A percentile compares a stretch with the other conserved stretches of the same genome.
phyloP scores from a whole-genome alignment of 495 filamentous ascomycete genomes.

The Penicillium psychrofluorescens region DNA sequence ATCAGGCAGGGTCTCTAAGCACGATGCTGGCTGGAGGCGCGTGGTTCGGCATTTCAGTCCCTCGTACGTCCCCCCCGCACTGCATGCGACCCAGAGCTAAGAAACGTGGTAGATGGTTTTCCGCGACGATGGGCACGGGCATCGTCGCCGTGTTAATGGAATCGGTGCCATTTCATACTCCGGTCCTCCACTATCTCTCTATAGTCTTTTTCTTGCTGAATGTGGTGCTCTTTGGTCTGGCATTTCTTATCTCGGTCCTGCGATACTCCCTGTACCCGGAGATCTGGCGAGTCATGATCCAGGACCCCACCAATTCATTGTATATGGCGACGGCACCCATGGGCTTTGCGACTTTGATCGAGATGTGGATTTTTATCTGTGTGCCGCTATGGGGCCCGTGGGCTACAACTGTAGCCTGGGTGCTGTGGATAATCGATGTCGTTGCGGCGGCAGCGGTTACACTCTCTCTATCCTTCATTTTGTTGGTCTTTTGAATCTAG shows the following conservation, averaged over 20 bases:
- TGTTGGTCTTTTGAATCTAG: slow-evolving; percentile 16
- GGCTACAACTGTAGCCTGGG: slow-evolving; percentile 30
- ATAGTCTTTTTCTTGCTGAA: slow-evolving; percentile 40
- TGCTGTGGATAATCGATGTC: slow-evolving; percentile 40
- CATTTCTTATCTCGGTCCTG: slow-evolving; percentile 29
- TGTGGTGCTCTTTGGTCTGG: slow-evolving; percentile 28
- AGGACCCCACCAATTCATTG: slow-evolving; percentile 36
- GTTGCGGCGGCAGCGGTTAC: slow-evolving; percentile 29
- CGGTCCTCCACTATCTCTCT: slow-evolving; percentile 31
- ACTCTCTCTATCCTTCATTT: slow-evolving; percentile 31
- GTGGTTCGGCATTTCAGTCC: slow-evolving; percentile 42
- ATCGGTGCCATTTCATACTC: slow-evolving; percentile 28
- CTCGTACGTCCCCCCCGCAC: slow-evolving; percentile 21
- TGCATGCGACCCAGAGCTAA: too few species aligned
- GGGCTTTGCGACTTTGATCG: slow-evolving; percentile 44
- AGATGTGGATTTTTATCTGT: slow-evolving; percentile 38
- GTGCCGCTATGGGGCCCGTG: slow-evolving; percentile 36
- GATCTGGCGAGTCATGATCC: slow-evolving; percentile 39
- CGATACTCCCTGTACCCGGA: slow-evolving; percentile 41
- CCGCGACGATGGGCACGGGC: slow-evolving; percentile 44
- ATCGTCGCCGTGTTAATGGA: slow-evolving; percentile 39
- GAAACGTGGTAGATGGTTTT: slow-evolving; percentile 28
- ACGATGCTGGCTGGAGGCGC: slow-evolving; percentile 33
- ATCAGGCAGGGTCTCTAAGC: slow-evolving; percentile 3
- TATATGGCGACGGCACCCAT: slow-evolving; percentile 43